These are phyloP conservation scores for Tetrahymena elliotti DNA, from an alignment of 73 alveolate genomes.

Conservation along the genomic window DNA sequence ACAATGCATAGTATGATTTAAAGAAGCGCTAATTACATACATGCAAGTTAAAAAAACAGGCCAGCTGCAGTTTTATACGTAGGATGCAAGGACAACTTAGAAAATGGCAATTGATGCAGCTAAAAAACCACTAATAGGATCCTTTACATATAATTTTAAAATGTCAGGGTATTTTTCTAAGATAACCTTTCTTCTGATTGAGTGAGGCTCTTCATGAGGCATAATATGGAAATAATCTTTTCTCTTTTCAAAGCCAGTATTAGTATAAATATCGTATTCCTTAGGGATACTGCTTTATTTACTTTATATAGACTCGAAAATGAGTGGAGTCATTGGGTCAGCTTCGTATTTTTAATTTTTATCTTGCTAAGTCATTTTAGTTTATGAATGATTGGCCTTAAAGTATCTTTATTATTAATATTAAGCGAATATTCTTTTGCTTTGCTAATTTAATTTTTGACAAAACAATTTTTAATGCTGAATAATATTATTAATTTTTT, in stretches of 20 bases:
- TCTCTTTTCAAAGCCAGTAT: constrained; percentile 10
- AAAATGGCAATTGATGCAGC: constrained; percentile 5
- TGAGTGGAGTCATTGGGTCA: neutral
- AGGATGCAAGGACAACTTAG: neutral
- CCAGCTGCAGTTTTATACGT: constrained; percentile 8
- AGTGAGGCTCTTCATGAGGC: constrained; percentile 41
- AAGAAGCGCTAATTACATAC: constrained; percentile 13
- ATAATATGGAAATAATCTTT: constrained; percentile 26
- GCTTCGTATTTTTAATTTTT: neutral
- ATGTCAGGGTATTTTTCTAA: constrained; percentile 36
- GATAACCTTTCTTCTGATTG: constrained; percentile 23
- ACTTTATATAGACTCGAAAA: neutral
- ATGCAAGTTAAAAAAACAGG: neutral
- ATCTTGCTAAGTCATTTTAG: neutral
- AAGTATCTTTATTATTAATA: neutral
- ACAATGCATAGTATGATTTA: constrained; percentile 25
- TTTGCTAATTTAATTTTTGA: neutral
- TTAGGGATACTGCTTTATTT: neutral
- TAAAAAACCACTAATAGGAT: constrained; percentile 3
- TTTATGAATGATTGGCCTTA: neutral
- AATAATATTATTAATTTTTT: neutral
- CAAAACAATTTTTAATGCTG: neutral
- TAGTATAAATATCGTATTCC: neutral
- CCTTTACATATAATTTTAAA: neutral
- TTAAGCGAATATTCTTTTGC: neutral